phyloP scores from a whole-genome alignment of 1,284 basidiomycete species.

The Nidula niveotomentosa region DNA sequence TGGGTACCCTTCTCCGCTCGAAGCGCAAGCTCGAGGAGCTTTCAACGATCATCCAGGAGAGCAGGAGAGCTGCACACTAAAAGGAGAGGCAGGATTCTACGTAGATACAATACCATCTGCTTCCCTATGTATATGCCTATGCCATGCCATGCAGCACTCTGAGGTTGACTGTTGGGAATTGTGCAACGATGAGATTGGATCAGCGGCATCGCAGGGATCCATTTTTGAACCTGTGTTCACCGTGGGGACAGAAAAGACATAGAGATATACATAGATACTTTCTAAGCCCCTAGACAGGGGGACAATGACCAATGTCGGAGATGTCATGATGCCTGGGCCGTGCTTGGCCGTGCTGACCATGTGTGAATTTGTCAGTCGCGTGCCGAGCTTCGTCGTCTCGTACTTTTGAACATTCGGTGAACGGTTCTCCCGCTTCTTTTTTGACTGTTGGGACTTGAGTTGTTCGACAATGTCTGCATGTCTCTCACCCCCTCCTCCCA shows the following conservation, averaged over 20 bases:
- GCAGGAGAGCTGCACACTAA: constrained; percentile 75
- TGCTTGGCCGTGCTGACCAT: background rate
- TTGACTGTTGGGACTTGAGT: background rate
- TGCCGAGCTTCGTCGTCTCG: too few species aligned
- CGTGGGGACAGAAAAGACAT: too few species aligned
- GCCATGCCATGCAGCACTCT: background rate
- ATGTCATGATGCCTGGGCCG: background rate
- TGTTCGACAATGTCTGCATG: constrained; percentile 10
- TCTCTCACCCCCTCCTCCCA: constrained; percentile 33
- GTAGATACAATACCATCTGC: background rate
- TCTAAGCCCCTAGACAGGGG: too few species aligned
- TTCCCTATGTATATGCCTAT: background rate
- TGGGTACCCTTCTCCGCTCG: constrained; percentile 94
- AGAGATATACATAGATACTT: too few species aligned
- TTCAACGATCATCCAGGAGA: constrained; percentile 87
- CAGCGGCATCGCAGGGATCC: background rate
- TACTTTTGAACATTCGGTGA: too few species aligned
- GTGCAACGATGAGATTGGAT: too few species aligned
- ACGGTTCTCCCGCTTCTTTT: background rate
- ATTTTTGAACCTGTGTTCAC: too few species aligned
- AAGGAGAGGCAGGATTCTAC: constrained; percentile 1
- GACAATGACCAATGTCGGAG: background rate
- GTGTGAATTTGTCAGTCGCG: background rate
- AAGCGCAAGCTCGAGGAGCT: constrained; percentile 99
- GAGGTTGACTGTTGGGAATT: background rate